Evolutionary conservation across 805 yeast genomes (phyloP), one percentile per base, ranked within the genome.

Genomic region (Saturnispora saitoi): DNA sequence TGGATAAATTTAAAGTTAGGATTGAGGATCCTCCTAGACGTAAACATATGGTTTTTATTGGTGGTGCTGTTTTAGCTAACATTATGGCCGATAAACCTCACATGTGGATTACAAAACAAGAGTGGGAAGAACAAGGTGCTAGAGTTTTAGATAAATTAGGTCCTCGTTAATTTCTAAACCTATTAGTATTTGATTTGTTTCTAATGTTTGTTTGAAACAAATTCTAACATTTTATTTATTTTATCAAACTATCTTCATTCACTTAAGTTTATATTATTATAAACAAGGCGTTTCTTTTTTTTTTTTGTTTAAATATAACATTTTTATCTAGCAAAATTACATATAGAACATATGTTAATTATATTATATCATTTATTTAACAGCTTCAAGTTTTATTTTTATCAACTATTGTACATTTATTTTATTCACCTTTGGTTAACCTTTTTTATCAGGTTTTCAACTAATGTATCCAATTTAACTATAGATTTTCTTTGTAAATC

Each of bases 11-110:
- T 70, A 93, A 93, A 69, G 96, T 93, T 37, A 80, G 91, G 69
- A 93, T 93, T 60, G 98, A 93, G 67, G 98, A 93, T 66, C 98
- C 99, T 38, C 99, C 99, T 57, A 81, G 98, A 73, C 88, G 99
- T 75, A 85, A 90, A 66, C 96, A 93, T 68, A 91, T 93, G 97
- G 99, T 93, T 32, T 93, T 93, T 69, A 82, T 91, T 56, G 99
- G 99, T 58, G 99, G 99, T 59, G 98, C 98, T 4, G 98, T 93
- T 19, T 75, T 93, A 63, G 98, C 99, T 31, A 88, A 86, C 63
- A 91, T 93, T 58, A 93, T 93, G 98, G 95, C 95, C 42, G 96
- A 90, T 66, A 93, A 91, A 67, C 97, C 90, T 56, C 97, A 90
- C 62, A 86, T 93, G 95, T 93, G 99, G 99, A 79, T 93, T 57